Percentiles rank a stretch among this genome's conserved stretches.
phyloP scores from a whole-genome alignment of 768 basidiomycete species.

The Trametes cingulata region DNA sequence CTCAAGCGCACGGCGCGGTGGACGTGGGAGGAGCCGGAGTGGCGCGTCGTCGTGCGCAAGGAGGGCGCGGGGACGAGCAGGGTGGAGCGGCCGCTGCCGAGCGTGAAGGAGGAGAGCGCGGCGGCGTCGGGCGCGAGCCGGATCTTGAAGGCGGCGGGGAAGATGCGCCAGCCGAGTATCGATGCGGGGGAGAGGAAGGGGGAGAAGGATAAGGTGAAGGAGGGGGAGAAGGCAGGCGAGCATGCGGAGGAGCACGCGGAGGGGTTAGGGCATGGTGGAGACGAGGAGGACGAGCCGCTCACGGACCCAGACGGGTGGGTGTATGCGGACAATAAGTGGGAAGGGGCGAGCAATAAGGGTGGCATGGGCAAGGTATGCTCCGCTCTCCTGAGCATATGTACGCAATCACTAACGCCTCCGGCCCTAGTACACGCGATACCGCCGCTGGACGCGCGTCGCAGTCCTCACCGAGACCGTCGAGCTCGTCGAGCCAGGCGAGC shows the following conservation, averaged over 20 bases:
- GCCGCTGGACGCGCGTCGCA: conserved; percentile 87
- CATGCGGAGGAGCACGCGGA: conserved; percentile 25
- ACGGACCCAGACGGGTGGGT: conserved; percentile 93
- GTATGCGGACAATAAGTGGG: conserved; percentile 97
- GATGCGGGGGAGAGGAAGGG: conserved; percentile 12
- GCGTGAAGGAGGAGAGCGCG: conserved; percentile 45
- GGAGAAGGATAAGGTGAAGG: conserved; percentile 7
- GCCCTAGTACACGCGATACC: conserved; percentile 81
- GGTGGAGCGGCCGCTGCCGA: conserved; percentile 63
- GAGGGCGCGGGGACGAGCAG: conserved; percentile 56
- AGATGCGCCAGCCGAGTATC: conserved; percentile 43
- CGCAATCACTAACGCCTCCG: neutral
- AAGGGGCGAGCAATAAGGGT: conserved; percentile 68
- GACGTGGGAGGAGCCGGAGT: conserved; percentile 91
- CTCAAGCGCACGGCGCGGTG: conserved; percentile 78
- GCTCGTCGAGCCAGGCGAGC: conserved; percentile 40
- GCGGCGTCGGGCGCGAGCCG: conserved; percentile 29
- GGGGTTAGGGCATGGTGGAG: neutral
- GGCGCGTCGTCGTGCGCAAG: conserved; percentile 68
- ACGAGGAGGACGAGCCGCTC: conserved; percentile 49
- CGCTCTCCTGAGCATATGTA: neutral
- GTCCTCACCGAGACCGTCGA: conserved; percentile 73
- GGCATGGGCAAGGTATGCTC: conserved; percentile 77
- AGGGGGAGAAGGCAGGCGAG: conserved; percentile 23
- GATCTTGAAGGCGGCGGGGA: conserved; percentile 56